Base-by-base conservation (phyloP, 176 grass and related monocot species). In the Themeda triandra region DNA sequence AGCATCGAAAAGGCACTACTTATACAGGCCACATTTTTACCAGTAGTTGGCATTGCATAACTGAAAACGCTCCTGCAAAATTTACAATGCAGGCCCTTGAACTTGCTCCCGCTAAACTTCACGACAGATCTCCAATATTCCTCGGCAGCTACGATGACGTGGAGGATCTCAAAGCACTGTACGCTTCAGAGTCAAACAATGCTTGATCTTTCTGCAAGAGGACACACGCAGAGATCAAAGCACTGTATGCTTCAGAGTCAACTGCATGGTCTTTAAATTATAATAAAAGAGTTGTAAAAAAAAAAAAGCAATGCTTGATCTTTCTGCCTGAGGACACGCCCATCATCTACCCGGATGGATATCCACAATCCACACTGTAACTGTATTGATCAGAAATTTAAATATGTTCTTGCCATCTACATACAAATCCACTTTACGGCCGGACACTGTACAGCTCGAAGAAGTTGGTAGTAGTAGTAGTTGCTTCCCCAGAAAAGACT, bases 131-230 rank as follows among this genome's bases (percentile, higher is more conserved):
- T 13, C 96, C 97, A 24, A 63, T 99, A 82, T 99, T 99, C 88
- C 87, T 99, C 5, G 97, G 97, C 41, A 99, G 97, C 84, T 94
- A 92, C 31, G 92, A 92, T 66, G 93, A 99, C 25, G 93, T 99
- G 10, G 97, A 99, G 75, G 91, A 96, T 40, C 82, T 99, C 46
- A 99, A 92, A 80, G 82, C 84, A 72, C 80, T 99, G 33, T 99
- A 99, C 42, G 91, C 93, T 83, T 91, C 85, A 13, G 83, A 89
- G 66, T 60, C 78, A 68, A 69, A 23, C 74, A 73, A 36, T 21
- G 39, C 73, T 85, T 92, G 82, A 80, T 78, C 40, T 21, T 13
- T 28, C 64, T 65, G 21, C 21, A 33, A 40, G 70, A 28, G 64
- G 49, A 13, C 10, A 27, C 10, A 1, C 1, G 58, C 10, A 3